Percentiles rank a stretch among this genome's conserved stretches.
Conservation (phyloP, 2,329 filamentous ascomycete species). For the Monosporascus sp. region DNA sequence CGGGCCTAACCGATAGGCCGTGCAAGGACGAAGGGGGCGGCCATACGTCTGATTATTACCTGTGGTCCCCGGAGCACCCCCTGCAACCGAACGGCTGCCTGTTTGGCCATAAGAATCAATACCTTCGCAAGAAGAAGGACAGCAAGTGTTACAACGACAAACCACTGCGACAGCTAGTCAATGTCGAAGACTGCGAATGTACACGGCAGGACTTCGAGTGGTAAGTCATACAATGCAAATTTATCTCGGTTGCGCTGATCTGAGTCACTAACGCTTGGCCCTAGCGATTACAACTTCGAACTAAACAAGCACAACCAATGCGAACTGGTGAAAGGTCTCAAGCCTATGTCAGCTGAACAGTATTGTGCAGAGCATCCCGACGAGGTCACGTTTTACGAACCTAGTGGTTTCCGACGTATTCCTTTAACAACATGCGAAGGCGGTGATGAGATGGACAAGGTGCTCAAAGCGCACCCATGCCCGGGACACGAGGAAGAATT, state of each 20-base stretch:
- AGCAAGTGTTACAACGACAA: constrained; percentile 76
- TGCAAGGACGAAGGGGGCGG: constrained; percentile 63
- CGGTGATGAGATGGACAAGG: constrained; percentile 69
- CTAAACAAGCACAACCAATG: constrained; percentile 73
- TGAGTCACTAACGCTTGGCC: constrained; percentile 19
- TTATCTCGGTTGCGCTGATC: constrained; percentile 9
- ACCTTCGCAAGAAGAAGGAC: constrained; percentile 82
- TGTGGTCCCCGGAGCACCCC: constrained; percentile 87
- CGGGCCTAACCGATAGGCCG: constrained; percentile 64
- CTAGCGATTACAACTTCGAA: constrained; percentile 89
- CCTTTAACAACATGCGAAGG: constrained; percentile 82
- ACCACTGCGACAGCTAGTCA: constrained; percentile 64
- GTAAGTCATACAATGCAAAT: constrained; percentile 42
- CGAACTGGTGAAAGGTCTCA: constrained; percentile 65
- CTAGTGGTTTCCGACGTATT: constrained; percentile 83
- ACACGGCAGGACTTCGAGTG: constrained; percentile 87
- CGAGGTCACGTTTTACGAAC: constrained; percentile 71
- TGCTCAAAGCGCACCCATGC: constrained; percentile 57
- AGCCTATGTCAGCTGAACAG: constrained; percentile 47
- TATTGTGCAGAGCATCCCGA: constrained; percentile 59
- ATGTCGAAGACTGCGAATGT: constrained; percentile 76
- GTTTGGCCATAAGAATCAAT: constrained; percentile 85
- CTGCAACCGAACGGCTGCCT: constrained; percentile 73
- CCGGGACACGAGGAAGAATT: constrained; percentile 79
- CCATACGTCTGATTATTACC: constrained; percentile 64